Evolutionary conservation across 805 yeast genomes (phyloP).

Genomic region (Wickerhamomyces bovis): DNA sequence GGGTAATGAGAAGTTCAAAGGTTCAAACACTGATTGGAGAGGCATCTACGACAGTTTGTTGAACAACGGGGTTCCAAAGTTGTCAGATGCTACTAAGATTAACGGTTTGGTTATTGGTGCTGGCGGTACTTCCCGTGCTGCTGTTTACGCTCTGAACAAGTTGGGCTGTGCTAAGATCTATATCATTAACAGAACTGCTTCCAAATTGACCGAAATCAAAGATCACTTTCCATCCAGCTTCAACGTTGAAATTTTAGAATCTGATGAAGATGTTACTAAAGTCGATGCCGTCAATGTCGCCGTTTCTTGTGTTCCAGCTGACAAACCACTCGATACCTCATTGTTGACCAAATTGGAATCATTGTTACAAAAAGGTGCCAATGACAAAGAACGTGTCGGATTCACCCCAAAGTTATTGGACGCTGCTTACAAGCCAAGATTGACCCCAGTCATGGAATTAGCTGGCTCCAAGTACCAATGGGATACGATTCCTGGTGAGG

Average conservation of each 20-base stretch:
- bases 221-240: slow-evolving; percentile 52
- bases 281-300: slow-evolving; percentile 45
- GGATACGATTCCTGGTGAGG: slow-evolving; percentile 85
- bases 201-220: slow-evolving; percentile 56
- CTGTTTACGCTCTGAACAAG: slow-evolving; percentile 73
- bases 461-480: slow-evolving; percentile 61
- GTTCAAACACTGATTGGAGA: slow-evolving; percentile 94
- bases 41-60: slow-evolving; percentile 73
- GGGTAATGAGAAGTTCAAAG: slow-evolving; percentile 46
- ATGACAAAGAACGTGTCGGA: slow-evolving; percentile 26
- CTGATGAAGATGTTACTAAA: slow-evolving; percentile 37
- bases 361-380: slow-evolving; percentile 37
- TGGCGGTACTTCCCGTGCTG: slow-evolving; percentile 97
- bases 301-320: slow-evolving; percentile 83
- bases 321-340: slow-evolving; percentile 53
- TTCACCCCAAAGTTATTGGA: slow-evolving; percentile 63
- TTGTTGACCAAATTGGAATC: slow-evolving; percentile 44
- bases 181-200: slow-evolving; percentile 71
- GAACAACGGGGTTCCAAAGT: slow-evolving; percentile 52
- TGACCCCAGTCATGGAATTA: slow-evolving; percentile 79
- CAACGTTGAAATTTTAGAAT: slow-evolving; percentile 52
- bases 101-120: slow-evolving; percentile 88
- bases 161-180: slow-evolving; percentile 76
- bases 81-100: slow-evolving; percentile 21
- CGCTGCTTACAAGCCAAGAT: slow-evolving; percentile 89